Conservation (phyloP, 768 basidiomycete genomes). For the Lepiota venenata region DNA sequence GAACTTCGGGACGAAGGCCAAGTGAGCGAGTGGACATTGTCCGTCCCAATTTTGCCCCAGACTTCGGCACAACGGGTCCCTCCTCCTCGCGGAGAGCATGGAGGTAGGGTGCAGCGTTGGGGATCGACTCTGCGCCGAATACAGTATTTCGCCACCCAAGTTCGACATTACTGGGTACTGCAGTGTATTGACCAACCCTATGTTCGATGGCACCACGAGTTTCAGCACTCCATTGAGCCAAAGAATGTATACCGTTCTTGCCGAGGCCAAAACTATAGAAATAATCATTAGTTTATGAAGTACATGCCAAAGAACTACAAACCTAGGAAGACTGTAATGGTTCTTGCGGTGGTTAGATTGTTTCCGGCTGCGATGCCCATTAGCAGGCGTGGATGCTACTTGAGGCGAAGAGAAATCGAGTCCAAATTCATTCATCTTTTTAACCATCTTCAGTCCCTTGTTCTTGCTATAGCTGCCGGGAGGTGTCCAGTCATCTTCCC, state of each 20-base stretch:
- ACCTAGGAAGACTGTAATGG: constrained; percentile 70
- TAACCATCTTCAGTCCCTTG: constrained; percentile 33
- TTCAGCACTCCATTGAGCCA: constrained; percentile 52
- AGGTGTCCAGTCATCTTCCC: constrained; percentile 38
- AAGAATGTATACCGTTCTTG: constrained; percentile 51
- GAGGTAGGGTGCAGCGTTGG: constrained; percentile 30
- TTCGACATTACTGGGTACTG: constrained; percentile 38
- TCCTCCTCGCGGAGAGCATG: constrained; percentile 40
- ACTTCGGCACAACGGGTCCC: constrained; percentile 18
- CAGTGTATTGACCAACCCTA: constrained; percentile 29
- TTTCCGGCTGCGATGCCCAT: constrained; percentile 36
- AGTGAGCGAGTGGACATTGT: constrained; percentile 40
- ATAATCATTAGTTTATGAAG: constrained; percentile 6
- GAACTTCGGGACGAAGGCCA: constrained; percentile 49
- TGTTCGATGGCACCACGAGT: constrained; percentile 46
- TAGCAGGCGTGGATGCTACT: constrained; percentile 60
- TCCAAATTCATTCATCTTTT: constrained; percentile 40
- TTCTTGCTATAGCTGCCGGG: constrained; percentile 38
- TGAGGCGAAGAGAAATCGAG: constrained; percentile 54
- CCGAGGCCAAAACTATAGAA: constrained; percentile 56
- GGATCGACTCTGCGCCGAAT: constrained; percentile 37
- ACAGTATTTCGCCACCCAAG: constrained; percentile 44
- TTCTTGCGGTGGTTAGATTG: constrained; percentile 54
- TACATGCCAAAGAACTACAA: constrained; percentile 15
- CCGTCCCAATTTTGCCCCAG: constrained; percentile 24